A percentile compares a stretch with the other conserved stretches of the same genome.
Conservation (phyloP, 257 asterid genomes). For the Salvia rosmarinus region DNA sequence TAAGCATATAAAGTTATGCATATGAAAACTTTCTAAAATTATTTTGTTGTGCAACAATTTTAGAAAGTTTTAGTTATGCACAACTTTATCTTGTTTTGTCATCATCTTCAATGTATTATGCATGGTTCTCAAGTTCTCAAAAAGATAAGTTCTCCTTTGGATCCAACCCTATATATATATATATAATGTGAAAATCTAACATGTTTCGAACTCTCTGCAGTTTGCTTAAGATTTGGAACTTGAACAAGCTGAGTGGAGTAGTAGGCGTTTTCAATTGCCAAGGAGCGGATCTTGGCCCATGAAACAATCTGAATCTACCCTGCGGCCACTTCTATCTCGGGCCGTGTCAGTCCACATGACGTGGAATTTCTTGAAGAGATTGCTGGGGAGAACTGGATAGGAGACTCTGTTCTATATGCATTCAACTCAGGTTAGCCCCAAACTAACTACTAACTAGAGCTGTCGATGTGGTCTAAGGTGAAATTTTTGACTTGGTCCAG, state of each 20-base stretch:
- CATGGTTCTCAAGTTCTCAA: no score
- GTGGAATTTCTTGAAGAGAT: slow-evolving; percentile 56
- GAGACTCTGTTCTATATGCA: slow-evolving; percentile 51
- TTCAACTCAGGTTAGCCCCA: slow-evolving; percentile 46
- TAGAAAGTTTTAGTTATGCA: no score
- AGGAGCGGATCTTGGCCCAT: slow-evolving; percentile 70
- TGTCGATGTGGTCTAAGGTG: no score
- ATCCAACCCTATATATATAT: no score
- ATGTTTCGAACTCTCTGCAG: slow-evolving; percentile 17
- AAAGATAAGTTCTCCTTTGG: no score
- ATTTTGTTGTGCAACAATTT: no score
- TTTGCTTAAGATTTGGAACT: slow-evolving; percentile 78
- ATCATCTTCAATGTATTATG: no score
- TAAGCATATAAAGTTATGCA: no score
- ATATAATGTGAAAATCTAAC: neutral
- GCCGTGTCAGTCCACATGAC: slow-evolving; percentile 53
- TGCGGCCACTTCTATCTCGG: slow-evolving; percentile 24
- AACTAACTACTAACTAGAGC: no score
- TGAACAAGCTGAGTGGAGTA: slow-evolving; percentile 64
- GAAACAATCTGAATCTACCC: slow-evolving; percentile 41
- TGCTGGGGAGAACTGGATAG: slow-evolving; percentile 54
- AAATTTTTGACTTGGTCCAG: no score
- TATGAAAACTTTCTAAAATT: no score
- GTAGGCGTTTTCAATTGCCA: slow-evolving; percentile 77
- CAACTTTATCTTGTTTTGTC: no score